These are phyloP conservation scores for Cupressus sempervirens DNA, from an alignment of 75 land plant species.

Conservation along the genomic window DNA sequence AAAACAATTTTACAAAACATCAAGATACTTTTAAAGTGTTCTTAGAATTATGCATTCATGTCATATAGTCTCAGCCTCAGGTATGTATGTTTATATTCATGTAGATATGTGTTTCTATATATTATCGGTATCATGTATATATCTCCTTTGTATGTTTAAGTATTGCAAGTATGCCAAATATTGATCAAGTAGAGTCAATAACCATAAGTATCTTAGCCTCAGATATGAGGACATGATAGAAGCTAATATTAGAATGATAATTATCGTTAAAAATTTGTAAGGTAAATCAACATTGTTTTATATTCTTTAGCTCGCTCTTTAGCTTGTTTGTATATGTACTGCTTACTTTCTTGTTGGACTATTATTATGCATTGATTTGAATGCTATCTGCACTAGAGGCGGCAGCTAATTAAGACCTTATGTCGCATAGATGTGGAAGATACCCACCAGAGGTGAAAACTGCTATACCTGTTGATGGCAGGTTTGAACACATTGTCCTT, in stretches of 20 bases:
- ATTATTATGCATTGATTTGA: not conserved
- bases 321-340: not conserved
- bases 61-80: not conserved
- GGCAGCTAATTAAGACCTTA: not conserved
- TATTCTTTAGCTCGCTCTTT: not conserved
- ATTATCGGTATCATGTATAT: not conserved
- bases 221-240: not conserved
- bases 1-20: not conserved
- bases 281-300: not conserved
- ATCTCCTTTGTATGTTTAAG: not conserved
- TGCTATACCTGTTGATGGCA: slow-evolving; percentile 78
- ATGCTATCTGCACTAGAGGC: not conserved
- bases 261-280: not conserved
- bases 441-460: slow-evolving; percentile 79
- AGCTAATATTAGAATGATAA: not conserved
- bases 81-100: not conserved
- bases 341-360: not conserved
- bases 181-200: not conserved
- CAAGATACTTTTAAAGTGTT: not conserved
- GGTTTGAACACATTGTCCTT: slow-evolving; percentile 92
- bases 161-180: not conserved
- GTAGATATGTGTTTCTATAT: no score
- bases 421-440: slow-evolving; percentile 52
- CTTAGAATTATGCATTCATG: not conserved
- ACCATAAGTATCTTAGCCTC: not conserved